Percentiles rank a stretch among this genome's conserved stretches.
These are phyloP conservation scores for Craterostigma plantagineum DNA, from an alignment of 257 asterid genomes.

Conservation along the genomic window DNA sequence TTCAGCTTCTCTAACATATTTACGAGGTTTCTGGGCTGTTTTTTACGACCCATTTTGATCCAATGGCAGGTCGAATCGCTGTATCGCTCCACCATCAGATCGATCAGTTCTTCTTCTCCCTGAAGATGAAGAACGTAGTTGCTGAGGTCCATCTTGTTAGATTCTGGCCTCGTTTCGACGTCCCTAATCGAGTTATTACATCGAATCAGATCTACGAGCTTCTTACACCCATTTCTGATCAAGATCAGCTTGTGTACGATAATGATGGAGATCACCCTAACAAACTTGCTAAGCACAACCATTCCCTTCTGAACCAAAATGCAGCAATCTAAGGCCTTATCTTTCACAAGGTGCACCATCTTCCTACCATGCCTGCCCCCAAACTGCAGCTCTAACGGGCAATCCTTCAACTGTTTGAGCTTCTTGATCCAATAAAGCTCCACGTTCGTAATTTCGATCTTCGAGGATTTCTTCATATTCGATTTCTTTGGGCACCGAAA, in stretches of 20 bases:
- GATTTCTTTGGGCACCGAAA: conserved; percentile 36
- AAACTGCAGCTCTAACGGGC: conserved; percentile 27
- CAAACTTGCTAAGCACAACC: conserved; percentile 43
- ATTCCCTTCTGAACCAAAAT: conserved; percentile 29
- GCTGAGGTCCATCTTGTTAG: conserved; percentile 31
- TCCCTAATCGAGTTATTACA: conserved; percentile 7
- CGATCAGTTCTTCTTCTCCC: conserved; percentile 57
- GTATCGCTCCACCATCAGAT: conserved; percentile 36
- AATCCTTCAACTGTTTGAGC: conserved; percentile 30
- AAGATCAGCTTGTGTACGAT: conserved; percentile 16
- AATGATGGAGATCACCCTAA: conserved; percentile 30
- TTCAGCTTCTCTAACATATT: conserved; percentile 28
- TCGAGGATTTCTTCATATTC: conserved; percentile 8
- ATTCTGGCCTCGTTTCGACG: conserved; percentile 17
- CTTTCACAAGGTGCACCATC: conserved; percentile 22
- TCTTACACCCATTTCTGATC: conserved; percentile 9
- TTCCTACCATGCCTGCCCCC: conserved; percentile 25
- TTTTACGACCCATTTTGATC: conserved; percentile 38
- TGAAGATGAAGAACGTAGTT: conserved; percentile 50
- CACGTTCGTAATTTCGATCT: conserved; percentile 11
- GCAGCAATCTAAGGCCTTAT: conserved; percentile 23
- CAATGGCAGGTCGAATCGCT: conserved; percentile 34
- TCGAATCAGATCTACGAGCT: conserved; percentile 16
- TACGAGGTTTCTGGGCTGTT: conserved; percentile 37
- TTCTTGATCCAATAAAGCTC: conserved; percentile 48